These are phyloP conservation scores for Zasmidium angulare DNA, from an alignment of 2,329 filamentous ascomycete genomes.

Conservation along the genomic window DNA sequence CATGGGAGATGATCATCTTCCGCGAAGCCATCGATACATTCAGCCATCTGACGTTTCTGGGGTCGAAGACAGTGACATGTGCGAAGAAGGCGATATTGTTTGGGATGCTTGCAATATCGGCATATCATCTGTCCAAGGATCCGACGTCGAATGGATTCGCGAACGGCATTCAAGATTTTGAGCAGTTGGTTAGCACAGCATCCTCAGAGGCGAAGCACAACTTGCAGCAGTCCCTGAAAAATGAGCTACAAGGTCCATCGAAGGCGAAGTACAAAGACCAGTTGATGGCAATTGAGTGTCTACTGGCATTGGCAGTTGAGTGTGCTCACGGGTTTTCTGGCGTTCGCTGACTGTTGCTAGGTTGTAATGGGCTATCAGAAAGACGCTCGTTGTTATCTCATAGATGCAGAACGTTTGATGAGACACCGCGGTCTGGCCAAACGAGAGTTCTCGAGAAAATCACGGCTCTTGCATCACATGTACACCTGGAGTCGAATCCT, in stretches of 20 bases:
- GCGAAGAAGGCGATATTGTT: slow-evolving; percentile 8
- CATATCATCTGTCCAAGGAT: slow-evolving; percentile 4
- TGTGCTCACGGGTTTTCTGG: background rate
- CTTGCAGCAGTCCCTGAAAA: slow-evolving; percentile 32
- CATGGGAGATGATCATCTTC: slow-evolving; percentile 5
- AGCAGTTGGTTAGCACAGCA: background rate
- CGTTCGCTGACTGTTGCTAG: background rate
- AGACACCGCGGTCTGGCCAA: slow-evolving; percentile 39
- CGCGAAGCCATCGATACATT: slow-evolving; percentile 10
- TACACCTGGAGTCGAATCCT: slow-evolving; percentile 41
- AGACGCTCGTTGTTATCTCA: slow-evolving; percentile 38
- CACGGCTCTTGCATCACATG: slow-evolving; percentile 41
- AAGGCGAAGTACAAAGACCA: slow-evolving; percentile 43
- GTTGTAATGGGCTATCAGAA: slow-evolving; percentile 24
- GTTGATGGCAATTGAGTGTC: slow-evolving; percentile 37
- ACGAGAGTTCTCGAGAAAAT: slow-evolving; percentile 37
- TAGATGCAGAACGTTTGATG: slow-evolving; percentile 41
- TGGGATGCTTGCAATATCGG: slow-evolving; percentile 8
- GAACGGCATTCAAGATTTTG: background rate
- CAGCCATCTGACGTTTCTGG: slow-evolving; percentile 7
- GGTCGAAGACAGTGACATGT: background rate
- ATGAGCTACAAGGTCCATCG: slow-evolving; percentile 31
- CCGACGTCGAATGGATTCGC: background rate
- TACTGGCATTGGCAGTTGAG: slow-evolving; percentile 37
- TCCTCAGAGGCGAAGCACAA: slow-evolving; percentile 22